Conservation (phyloP, 805 yeast species). For the Candida gorgasii region DNA sequence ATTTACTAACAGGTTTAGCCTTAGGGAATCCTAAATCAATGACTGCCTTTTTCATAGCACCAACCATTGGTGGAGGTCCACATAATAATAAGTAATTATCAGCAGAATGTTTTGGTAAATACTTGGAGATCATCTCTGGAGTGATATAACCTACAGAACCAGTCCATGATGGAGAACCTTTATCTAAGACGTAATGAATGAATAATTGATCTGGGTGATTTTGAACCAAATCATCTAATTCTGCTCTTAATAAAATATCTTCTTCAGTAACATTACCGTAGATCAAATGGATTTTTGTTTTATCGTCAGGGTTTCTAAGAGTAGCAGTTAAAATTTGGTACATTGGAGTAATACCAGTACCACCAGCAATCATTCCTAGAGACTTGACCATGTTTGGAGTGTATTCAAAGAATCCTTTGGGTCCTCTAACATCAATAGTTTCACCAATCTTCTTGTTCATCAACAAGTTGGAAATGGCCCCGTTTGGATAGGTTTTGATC, state of each 20-base stretch:
- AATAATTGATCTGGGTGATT: conserved; percentile 59
- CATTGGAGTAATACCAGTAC: conserved; percentile 97
- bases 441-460: conserved; percentile 79
- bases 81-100: conserved; percentile 77
- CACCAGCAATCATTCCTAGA: conserved; percentile 93
- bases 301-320: conserved; percentile 72
- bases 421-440: conserved; percentile 76
- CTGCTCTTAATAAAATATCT: conserved; percentile 79
- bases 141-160: conserved; percentile 83
- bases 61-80: conserved; percentile 93
- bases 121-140: conserved; percentile 63
- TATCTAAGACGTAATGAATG: conserved; percentile 74
- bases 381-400: conserved; percentile 72
- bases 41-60: conserved; percentile 80
- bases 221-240: conserved; percentile 66
- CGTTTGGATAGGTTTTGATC: conserved; percentile 82
- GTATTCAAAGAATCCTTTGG: conserved; percentile 86
- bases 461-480: conserved; percentile 77
- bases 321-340: conserved; percentile 86
- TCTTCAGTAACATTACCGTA: conserved; percentile 81
- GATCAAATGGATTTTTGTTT: conserved; percentile 69
- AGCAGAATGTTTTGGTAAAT: conserved; percentile 60
- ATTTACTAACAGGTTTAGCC: conserved; percentile 85
- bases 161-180: conserved; percentile 69
- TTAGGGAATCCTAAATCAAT: conserved; percentile 72